Percentiles rank a stretch among this genome's conserved stretches.
Evolutionary conservation across 2,329 filamentous ascomycete species (phyloP).

Genomic region (Teratosphaeria gauchensis): DNA sequence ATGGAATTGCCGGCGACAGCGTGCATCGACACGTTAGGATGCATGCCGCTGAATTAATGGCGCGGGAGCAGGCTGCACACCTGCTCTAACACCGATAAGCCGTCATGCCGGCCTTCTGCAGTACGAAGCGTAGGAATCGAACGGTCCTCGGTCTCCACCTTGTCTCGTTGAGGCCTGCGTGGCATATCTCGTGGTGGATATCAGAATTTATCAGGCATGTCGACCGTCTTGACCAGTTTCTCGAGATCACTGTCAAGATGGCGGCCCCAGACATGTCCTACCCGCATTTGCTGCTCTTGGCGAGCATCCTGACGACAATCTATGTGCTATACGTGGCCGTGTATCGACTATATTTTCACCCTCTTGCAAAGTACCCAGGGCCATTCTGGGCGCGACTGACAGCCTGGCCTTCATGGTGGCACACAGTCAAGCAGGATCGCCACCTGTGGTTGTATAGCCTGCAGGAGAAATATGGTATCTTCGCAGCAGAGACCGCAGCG

Average conservation of each 20-base stretch:
- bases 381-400: slow-evolving; percentile 27
- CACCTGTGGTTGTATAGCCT: slow-evolving; percentile 36
- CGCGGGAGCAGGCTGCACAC: not conserved
- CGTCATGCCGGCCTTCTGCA: not conserved
- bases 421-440: slow-evolving; percentile 19
- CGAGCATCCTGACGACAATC: not conserved
- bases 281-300: not conserved
- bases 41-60: not conserved
- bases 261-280: not conserved
- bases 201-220: not conserved
- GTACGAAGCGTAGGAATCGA: not conserved
- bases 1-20: not conserved
- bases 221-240: not conserved
- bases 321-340: slow-evolving; percentile 6
- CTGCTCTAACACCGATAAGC: not conserved
- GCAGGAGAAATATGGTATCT: slow-evolving; percentile 56
- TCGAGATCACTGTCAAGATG: not conserved
- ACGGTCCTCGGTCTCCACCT: not conserved
- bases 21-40: not conserved
- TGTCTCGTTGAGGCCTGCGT: not conserved
- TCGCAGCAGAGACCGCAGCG: not conserved
- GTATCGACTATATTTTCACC: slow-evolving; percentile 35
- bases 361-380: slow-evolving; percentile 34
- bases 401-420: slow-evolving; percentile 19
- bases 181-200: not conserved